Evolutionary conservation across 1,139 yeast species (phyloP), one percentile per base, ranked within the genome.

Genomic region (Blastobotrys apis): DNA sequence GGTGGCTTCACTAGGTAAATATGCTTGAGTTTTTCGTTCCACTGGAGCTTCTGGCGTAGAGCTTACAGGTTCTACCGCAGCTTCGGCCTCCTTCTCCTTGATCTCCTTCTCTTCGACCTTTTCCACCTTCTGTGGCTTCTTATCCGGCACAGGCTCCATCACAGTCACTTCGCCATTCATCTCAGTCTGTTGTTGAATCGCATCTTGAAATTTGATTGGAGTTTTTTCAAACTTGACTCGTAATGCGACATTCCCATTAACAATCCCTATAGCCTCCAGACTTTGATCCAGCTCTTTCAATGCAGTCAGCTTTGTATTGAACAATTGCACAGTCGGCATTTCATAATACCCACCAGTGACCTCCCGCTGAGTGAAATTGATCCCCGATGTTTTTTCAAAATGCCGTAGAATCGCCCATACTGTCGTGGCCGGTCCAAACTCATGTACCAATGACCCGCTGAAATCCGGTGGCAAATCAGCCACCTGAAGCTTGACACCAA

Each of bases 301-400:
- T 15, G 46, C 45, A 4, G 48, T 36, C 21, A 56, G 43, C 33
- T 50, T 45, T 5, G 48, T 41, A 39, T 53, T 56, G 43, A 59
- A 57, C 35, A 54, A 37, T 39, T 58, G 59, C 4, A 60, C 59
- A 9, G 50, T 48, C 5, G 64, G 60, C 12, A 50, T 29, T 37
- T 57, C 62, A 46, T 56, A 58, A 22, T 47, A 44, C 26, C 33
- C 33, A 32, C 44, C 30, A 43, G 47, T 17, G 10, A 44, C 44
- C 6, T 53, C 40, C 15, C 64, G 46, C 25, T 49, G 41, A 2
- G 64, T 60, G 37, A 60, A 48, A 32, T 58, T 57, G 42, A 60
- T 53, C 21, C 60, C 62, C 2, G 60, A 53, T 12, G 40, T 46
- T 10, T 40, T 37, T 43, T 60, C 63, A 45, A 60, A 60, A 33